Conservation (phyloP, 306 rosid genomes). For the Urtica urens region DNA sequence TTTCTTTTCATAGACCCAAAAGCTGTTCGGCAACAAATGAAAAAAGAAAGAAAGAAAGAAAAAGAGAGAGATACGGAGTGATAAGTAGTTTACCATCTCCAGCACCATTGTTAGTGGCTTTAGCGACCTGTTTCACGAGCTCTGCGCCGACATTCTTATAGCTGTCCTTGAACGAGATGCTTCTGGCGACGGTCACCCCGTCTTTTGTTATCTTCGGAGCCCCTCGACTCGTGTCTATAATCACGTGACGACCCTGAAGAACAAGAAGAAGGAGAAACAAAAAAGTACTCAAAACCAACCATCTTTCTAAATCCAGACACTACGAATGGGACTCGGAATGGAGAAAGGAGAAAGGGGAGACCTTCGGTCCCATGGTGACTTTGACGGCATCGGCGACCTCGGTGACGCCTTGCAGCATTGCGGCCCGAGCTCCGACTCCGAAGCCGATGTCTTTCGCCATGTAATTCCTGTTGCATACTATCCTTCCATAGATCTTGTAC, state of each 20-base stretch:
- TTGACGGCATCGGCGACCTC: slow-evolving; percentile 94
- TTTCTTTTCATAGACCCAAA: no score
- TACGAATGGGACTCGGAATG: not conserved
- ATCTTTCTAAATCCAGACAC: no score
- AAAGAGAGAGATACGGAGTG: no score
- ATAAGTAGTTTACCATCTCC: slow-evolving; percentile 98
- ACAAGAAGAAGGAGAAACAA: slow-evolving; percentile 9
- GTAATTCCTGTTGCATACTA: slow-evolving; percentile 46
- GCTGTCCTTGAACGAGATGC: slow-evolving; percentile 58
- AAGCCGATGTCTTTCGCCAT: slow-evolving; percentile 72
- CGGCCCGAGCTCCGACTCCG: slow-evolving; percentile 84
- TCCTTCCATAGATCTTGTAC: slow-evolving; percentile 34
- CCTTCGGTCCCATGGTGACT: slow-evolving; percentile 99
- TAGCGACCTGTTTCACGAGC: slow-evolving; percentile 87
- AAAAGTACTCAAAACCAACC: not conserved
- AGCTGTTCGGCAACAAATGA: no score
- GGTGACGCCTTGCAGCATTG: slow-evolving; percentile 76
- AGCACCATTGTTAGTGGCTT: slow-evolving; percentile 76
- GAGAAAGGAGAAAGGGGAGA: slow-evolving; percentile 1
- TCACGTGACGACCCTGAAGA: slow-evolving; percentile 81
- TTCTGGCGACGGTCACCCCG: slow-evolving; percentile 90
- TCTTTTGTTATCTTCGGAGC: slow-evolving; percentile 75
- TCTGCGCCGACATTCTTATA: slow-evolving; percentile 74
- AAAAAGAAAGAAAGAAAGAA: not conserved
- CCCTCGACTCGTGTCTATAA: slow-evolving; percentile 50